phyloP scores from a whole-genome alignment of 2,329 filamentous ascomycete genomes.

The Hypoxylon sp. region DNA sequence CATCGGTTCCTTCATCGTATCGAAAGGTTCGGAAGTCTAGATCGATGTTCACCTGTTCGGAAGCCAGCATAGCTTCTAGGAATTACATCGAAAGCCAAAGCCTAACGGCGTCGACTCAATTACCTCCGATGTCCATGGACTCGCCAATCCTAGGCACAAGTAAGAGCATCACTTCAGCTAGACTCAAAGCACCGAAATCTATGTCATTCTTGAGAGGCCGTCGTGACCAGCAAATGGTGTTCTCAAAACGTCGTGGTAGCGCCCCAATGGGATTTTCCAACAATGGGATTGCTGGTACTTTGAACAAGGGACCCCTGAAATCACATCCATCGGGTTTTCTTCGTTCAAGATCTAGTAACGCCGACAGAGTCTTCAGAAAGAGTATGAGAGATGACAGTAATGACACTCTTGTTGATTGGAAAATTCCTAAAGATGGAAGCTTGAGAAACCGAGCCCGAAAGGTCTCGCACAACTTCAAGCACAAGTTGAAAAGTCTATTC shows the following conservation, averaged over 20 bases:
- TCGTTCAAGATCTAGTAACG: slow-evolving; percentile 56
- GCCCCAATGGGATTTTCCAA: slow-evolving; percentile 11
- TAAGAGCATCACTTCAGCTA: slow-evolving; percentile 52
- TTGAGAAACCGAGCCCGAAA: slow-evolving; percentile 70
- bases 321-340: slow-evolving; percentile 63
- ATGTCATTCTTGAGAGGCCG: slow-evolving; percentile 66
- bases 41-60: slow-evolving; percentile 65
- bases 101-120: slow-evolving; percentile 33
- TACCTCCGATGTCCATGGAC: slow-evolving; percentile 16
- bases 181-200: slow-evolving; percentile 66
- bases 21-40: slow-evolving; percentile 68
- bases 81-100: slow-evolving; percentile 17
- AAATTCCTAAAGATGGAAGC: slow-evolving; percentile 52
- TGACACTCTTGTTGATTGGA: slow-evolving; percentile 56
- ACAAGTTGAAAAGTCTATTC: slow-evolving; percentile 73
- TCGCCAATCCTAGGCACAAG: slow-evolving; percentile 30
- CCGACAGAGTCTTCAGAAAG: slow-evolving; percentile 57
- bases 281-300: slow-evolving; percentile 14
- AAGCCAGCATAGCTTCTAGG: slow-evolving; percentile 28
- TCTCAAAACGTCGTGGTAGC: slow-evolving; percentile 42
- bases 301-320: slow-evolving; percentile 48
- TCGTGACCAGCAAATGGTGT: slow-evolving; percentile 46
- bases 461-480: slow-evolving; percentile 73
- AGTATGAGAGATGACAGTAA: slow-evolving; percentile 66
- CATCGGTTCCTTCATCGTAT: slow-evolving; percentile 64